phyloP scores from a whole-genome alignment of 306 rosid genomes.

The Prosopis cineraria region DNA sequence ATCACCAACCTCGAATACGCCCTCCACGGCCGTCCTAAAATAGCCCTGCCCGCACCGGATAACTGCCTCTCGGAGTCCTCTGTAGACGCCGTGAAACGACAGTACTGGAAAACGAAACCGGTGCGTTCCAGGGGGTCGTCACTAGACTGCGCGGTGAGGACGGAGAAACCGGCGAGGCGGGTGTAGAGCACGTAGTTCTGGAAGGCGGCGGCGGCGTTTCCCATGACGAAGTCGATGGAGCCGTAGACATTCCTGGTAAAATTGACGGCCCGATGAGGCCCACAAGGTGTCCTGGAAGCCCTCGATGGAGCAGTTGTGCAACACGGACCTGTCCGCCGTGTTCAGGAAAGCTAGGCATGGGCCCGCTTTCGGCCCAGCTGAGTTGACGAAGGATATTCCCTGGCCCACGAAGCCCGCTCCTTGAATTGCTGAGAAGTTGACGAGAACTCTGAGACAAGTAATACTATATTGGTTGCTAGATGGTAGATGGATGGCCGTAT shows the following conservation, averaged over 20 bases:
- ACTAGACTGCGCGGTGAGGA: background rate
- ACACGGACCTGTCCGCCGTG: background rate
- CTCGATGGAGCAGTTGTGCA: constrained; percentile 1
- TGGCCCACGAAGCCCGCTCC: constrained; percentile 9
- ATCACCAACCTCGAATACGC: constrained; percentile 12
- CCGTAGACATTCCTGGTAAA: constrained; percentile 17
- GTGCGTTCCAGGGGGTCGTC: background rate
- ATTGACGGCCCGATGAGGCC: constrained; percentile 10
- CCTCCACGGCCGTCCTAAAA: background rate
- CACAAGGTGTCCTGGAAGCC: background rate
- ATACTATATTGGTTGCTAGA: too few species aligned
- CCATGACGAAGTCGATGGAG: constrained; percentile 15
- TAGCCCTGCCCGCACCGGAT: background rate
- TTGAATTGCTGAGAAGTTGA: background rate
- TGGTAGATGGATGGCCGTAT: too few species aligned
- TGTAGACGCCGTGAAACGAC: background rate
- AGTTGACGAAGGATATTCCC: background rate
- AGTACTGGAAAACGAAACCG: background rate
- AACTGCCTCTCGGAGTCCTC: background rate
- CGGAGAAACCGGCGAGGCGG: background rate
- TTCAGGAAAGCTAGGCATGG: background rate
- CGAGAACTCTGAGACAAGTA: too few species aligned
- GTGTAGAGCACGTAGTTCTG: constrained; percentile 2
- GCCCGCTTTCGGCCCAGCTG: background rate
- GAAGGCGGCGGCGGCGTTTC: constrained; percentile 7